Conservation (phyloP, 208 protist species). For the Acanthamoeba castellanii region DNA sequence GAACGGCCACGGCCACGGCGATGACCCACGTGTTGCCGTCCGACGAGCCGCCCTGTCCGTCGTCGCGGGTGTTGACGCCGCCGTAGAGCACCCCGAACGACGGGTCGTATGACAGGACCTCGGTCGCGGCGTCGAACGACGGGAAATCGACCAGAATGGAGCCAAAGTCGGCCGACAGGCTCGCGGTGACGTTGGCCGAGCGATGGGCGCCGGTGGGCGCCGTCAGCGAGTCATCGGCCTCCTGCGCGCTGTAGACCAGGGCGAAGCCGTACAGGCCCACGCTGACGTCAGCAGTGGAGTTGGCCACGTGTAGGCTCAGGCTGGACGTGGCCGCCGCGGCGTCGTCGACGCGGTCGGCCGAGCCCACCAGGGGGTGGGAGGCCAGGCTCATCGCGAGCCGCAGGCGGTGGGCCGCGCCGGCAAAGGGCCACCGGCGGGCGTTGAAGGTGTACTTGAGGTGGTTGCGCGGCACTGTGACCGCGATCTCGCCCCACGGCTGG, state of each 20-base stretch:
- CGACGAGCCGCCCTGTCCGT: background rate
- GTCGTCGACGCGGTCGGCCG: background rate
- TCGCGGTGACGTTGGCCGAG: background rate
- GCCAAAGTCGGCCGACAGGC: background rate
- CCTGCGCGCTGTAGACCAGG: background rate
- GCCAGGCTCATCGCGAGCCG: background rate
- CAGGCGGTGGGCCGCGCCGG: background rate
- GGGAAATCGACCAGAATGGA: constrained; percentile 1
- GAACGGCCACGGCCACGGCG: background rate
- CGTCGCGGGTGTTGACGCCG: background rate
- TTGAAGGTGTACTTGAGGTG: constrained; percentile 12
- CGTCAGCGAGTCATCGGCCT: background rate
- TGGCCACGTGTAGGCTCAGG: background rate
- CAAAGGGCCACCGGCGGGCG: background rate
- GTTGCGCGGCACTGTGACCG: background rate
- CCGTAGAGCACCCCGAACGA: constrained; percentile 25
- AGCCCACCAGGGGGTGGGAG: background rate
- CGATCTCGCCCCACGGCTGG: background rate
- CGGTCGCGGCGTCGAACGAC: background rate
- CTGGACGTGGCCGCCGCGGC: background rate
- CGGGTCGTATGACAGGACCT: constrained; percentile 14
- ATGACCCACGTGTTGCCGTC: constrained; percentile 14
- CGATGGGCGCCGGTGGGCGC: background rate
- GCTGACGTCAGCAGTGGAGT: background rate
- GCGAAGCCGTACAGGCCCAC: background rate